phyloP scores from a whole-genome alignment of 441 rosid genomes.

The California macrophylla region DNA sequence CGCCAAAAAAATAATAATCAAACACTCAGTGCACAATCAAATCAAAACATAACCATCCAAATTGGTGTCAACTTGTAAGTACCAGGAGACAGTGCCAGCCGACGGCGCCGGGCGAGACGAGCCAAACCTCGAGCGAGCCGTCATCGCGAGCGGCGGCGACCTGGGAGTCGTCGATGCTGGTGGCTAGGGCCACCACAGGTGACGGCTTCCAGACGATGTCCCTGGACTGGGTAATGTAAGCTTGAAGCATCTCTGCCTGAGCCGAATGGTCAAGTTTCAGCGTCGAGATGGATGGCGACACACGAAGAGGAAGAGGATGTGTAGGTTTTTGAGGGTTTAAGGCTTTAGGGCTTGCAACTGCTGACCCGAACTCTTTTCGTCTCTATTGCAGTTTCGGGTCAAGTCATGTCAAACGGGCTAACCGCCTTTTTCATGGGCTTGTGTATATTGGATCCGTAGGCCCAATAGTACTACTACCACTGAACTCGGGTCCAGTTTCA shows the following conservation, averaged over 20 bases:
- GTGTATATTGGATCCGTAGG: background rate
- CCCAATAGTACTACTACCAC: background rate
- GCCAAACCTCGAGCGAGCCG: constrained; percentile 94
- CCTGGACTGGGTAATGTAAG: constrained; percentile 48
- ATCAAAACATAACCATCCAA: background rate
- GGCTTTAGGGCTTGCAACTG: constrained; percentile 7
- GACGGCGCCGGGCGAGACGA: constrained; percentile 73
- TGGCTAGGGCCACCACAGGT: constrained; percentile 73
- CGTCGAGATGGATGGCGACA: background rate
- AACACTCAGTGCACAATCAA: background rate
- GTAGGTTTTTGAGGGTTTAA: constrained; percentile 27
- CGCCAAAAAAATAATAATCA: constrained; percentile 6
- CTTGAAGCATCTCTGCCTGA: constrained; percentile 37
- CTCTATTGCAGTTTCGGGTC: background rate
- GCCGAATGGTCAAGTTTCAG: background rate
- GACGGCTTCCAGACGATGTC: constrained; percentile 76
- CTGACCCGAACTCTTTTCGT: background rate
- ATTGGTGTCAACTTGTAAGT: constrained; percentile 1
- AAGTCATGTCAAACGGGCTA: background rate
- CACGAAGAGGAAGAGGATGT: background rate
- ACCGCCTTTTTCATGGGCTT: background rate
- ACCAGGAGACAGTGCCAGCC: constrained; percentile 98
- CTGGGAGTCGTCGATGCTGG: constrained; percentile 60
- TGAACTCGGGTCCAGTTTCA: background rate
- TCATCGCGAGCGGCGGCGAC: constrained; percentile 88